Evolutionary conservation across 495 filamentous ascomycete species (phyloP).

Genomic region (Aspergillus bertholletiae): DNA sequence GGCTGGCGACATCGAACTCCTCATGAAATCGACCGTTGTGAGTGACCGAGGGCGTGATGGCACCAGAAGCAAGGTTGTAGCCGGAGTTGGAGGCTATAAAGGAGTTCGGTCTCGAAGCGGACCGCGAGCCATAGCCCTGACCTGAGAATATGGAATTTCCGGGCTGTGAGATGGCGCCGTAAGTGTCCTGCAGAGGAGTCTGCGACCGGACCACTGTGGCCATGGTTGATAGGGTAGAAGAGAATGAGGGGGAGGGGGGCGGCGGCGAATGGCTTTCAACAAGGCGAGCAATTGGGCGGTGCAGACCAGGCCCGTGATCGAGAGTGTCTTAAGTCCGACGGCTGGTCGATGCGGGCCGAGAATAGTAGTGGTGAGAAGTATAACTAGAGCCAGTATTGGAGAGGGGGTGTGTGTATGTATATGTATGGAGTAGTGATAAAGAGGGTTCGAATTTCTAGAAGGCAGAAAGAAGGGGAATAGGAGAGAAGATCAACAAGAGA

Average conservation of each 20-base stretch:
- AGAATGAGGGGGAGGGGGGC: conserved; percentile 7
- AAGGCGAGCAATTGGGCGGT: conserved; percentile 11
- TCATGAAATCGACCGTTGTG: conserved; percentile 60
- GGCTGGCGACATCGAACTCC: conserved; percentile 66
- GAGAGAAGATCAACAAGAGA: background rate
- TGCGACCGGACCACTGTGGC: conserved; percentile 42
- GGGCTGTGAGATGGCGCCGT: conserved; percentile 27
- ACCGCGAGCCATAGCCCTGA: conserved; percentile 30
- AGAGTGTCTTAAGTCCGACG: conserved; percentile 10
- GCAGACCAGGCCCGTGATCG: conserved; percentile 16
- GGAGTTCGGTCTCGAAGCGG: conserved; percentile 37
- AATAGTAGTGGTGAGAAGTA: background rate
- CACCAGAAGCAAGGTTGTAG: conserved; percentile 38
- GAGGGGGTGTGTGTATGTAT: too few species aligned
- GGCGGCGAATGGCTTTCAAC: conserved; percentile 2
- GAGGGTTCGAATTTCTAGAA: background rate
- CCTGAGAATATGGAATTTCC: conserved; percentile 25
- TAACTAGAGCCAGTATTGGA: too few species aligned
- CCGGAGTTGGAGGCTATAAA: conserved; percentile 32
- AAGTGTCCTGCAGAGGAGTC: conserved; percentile 42
- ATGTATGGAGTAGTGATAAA: background rate
- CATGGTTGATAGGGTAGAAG: conserved; percentile 29
- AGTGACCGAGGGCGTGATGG: conserved; percentile 35
- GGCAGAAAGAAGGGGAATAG: background rate
- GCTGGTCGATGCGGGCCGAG: conserved; percentile 7